A percentile compares a stretch with the other conserved stretches of the same genome.
phyloP scores from a whole-genome alignment of 2,329 filamentous ascomycete species.

The Pseudopyricularia javanii region DNA sequence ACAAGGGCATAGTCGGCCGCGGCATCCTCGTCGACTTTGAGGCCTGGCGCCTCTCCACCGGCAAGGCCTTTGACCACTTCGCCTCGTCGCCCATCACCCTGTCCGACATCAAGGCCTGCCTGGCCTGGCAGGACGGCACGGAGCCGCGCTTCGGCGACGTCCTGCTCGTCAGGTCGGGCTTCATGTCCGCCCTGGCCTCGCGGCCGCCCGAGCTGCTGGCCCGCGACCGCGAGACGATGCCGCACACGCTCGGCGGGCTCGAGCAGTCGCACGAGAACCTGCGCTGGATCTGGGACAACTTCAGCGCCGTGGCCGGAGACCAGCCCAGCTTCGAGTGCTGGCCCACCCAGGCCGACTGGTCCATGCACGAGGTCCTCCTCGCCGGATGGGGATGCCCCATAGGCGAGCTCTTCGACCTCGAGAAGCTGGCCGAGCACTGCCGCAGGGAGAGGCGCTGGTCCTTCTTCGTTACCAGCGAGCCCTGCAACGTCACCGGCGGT shows the following conservation, averaged over 20 bases:
- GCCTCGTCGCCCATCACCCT: conserved; percentile 28
- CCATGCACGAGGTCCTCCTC: conserved; percentile 9
- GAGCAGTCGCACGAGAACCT: conserved; percentile 33
- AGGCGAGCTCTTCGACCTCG: conserved; percentile 30
- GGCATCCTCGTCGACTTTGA: conserved; percentile 40
- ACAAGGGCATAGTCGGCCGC: conserved; percentile 30
- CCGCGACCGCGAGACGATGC: conserved; percentile 10
- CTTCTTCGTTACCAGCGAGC: conserved; percentile 7
- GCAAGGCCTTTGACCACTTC: conserved; percentile 24
- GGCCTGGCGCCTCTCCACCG: conserved; percentile 18
- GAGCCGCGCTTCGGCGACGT: conserved; percentile 38
- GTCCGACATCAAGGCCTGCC: conserved; percentile 27
- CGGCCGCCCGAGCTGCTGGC: conserved; percentile 22
- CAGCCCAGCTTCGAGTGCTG: conserved; percentile 36
- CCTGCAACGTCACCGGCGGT: conserved; percentile 5
- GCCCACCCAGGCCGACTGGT: conserved; percentile 15
- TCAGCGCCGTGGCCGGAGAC: conserved; percentile 45
- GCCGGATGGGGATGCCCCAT: conserved; percentile 14
- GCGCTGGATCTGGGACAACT: conserved; percentile 45
- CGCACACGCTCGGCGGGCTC: conserved; percentile 26
- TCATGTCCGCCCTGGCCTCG: conserved; percentile 28
- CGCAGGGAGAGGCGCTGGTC: conserved; percentile 19
- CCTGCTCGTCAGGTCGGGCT: conserved; percentile 42
- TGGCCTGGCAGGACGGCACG: conserved; percentile 24
- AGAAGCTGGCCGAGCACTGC: conserved; percentile 23